Percentiles rank a stretch among this genome's conserved stretches.
Conservation (phyloP, 768 basidiomycete genomes). For the Mycena rebaudengoi region DNA sequence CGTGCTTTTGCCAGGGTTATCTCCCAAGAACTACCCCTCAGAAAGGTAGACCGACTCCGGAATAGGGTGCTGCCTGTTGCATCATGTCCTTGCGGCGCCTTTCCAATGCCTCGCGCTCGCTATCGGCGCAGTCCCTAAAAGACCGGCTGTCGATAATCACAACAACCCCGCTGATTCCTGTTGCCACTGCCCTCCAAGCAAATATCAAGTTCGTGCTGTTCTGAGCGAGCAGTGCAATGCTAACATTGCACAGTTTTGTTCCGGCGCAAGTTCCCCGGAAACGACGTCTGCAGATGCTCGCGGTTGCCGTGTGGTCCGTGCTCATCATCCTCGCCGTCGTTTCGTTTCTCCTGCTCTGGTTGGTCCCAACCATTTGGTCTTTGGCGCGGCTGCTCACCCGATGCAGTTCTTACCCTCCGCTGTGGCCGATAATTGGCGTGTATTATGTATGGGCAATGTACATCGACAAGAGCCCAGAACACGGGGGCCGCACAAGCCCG, state of each 20-base stretch:
- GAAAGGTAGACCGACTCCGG: no score
- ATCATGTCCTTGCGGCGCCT: slow-evolving; percentile 38
- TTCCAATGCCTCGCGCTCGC: slow-evolving; percentile 52
- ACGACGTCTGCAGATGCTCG: slow-evolving; percentile 87
- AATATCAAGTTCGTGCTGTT: slow-evolving; percentile 71
- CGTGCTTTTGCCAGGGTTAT: no score
- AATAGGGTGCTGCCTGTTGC: no score
- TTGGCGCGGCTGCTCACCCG: background rate
- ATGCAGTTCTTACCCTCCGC: slow-evolving; percentile 81
- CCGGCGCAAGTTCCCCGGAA: slow-evolving; percentile 88
- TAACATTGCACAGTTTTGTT: slow-evolving; percentile 68
- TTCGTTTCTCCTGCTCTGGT: slow-evolving; percentile 86
- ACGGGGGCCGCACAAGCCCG: slow-evolving; percentile 72
- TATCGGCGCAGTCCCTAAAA: slow-evolving; percentile 71
- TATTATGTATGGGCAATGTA: slow-evolving; percentile 84
- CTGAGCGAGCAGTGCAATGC: background rate
- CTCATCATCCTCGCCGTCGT: slow-evolving; percentile 72
- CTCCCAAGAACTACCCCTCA: no score
- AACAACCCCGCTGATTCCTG: slow-evolving; percentile 66
- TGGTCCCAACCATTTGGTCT: slow-evolving; percentile 34
- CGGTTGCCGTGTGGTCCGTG: slow-evolving; percentile 90
- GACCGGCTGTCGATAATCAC: slow-evolving; percentile 69
- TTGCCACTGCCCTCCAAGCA: slow-evolving; percentile 67
- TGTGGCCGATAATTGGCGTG: slow-evolving; percentile 85
- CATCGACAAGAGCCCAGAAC: slow-evolving; percentile 80